These are phyloP conservation scores for Quercus tomentella DNA, from an alignment of 331 rosid species.

Conservation along the genomic window DNA sequence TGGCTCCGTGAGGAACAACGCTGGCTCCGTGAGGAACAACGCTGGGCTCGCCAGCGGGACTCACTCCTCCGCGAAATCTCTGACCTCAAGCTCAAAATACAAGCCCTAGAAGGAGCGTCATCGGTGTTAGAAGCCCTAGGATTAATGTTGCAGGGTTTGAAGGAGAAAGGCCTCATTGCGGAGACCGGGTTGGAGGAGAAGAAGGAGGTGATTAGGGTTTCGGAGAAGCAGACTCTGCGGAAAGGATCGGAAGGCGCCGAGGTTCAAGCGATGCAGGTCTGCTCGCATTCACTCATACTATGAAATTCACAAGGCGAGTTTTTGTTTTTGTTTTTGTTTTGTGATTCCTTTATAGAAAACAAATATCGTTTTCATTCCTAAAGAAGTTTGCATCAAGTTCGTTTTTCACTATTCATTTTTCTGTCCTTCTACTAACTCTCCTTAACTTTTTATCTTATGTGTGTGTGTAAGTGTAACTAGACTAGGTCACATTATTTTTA, in stretches of 20 bases:
- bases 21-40: slow-evolving; percentile 77
- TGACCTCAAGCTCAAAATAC: slow-evolving; percentile 57
- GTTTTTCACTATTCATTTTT: no score
- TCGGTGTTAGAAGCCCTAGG: slow-evolving; percentile 39
- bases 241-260: slow-evolving; percentile 79
- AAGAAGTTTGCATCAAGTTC: no score
- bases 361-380: no score
- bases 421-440: no score
- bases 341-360: not conserved
- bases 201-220: slow-evolving; percentile 28
- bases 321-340: slow-evolving; percentile 9
- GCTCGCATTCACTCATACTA: slow-evolving; percentile 35
- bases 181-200: slow-evolving; percentile 44
- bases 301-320: slow-evolving; percentile 53
- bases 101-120: slow-evolving; percentile 42
- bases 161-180: slow-evolving; percentile 55
- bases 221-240: slow-evolving; percentile 35
- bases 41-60: slow-evolving; percentile 67
- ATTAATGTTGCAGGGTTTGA: slow-evolving; percentile 49
- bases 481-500: no score
- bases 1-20: slow-evolving; percentile 94
- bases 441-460: no score
- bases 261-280: slow-evolving; percentile 83
- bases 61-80: slow-evolving; percentile 56
- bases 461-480: no score